Base-by-base conservation (phyloP, 805 yeast species). In the Metschnikowia anglica region DNA sequence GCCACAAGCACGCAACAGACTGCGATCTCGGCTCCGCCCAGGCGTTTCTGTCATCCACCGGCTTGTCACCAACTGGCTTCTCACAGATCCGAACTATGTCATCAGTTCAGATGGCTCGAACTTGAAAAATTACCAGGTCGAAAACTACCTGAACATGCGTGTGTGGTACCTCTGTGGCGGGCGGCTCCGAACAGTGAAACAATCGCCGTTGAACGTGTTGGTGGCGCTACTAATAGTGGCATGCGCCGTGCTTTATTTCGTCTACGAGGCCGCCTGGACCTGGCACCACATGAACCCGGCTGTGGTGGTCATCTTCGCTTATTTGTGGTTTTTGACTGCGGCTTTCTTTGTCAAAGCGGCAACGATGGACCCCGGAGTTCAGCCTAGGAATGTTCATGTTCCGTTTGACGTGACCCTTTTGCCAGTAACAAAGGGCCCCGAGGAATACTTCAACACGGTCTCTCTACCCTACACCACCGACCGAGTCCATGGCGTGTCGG, bases 351-450 rank as follows among this genome's bases (percentile, higher is more conserved):
- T 81, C 6, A 72, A 63, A 43, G 81, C 84, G 0, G 71, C 85
- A 0, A 65, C 77, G 2, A 60, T 74, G 9, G 95, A 87, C 52
- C 87, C 95, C 0, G 95, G 95, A 0, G 60, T 74, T 3, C 54
- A 84, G 9, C 90, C 95, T 0, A 64, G 81, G 46, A 83, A 84
- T 60, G 59, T 83, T 4, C 93, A 87, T 53, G 18, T 80, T 11
- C 24, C 74, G 76, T 0, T 30, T 33, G 24, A 47, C 41, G 12
- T 37, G 34, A 36, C 32, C 26, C 2, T 28, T 34, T 15, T 43
- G 32, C 30, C 41, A 23, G 27, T 12, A 37, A 32, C 19, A 39
- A 37, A 16, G 15, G 55, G 61, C n/a, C 90, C 91, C 0, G 69
- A 66, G 5, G 90, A 83, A 47, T 60, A 60, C 52, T 54, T 54